Base-by-base conservation (phyloP, 2,329 filamentous ascomycete species). In the Chaetomium olivaceum region DNA sequence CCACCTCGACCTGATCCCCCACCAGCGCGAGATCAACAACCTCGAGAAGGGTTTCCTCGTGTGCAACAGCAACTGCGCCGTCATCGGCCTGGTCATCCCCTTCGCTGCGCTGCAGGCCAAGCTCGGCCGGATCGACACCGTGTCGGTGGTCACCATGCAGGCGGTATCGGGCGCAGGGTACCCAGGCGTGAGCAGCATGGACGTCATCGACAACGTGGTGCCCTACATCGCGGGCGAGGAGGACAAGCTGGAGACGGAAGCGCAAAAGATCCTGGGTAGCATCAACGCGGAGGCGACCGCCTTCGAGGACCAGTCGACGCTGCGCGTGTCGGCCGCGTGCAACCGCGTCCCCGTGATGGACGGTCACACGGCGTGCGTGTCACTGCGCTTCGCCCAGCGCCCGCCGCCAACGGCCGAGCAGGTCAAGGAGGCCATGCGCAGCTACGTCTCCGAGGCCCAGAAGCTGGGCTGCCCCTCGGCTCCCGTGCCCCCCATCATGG, bases 31-130 rank as follows among this genome's bases (percentile, higher is more conserved):
- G 75, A 84, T 90, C 52, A 87, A 91, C 77, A 81, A 82, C 31
- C 83, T 97, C 54, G 82, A 90, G 68, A 93, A 91, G 79, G 95
- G 95, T 27, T 97, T 98, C 81, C 81, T 98, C 46, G 92, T 97
- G 67, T 98, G 94, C 85, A 98, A 98, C 82, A 96, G 92, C 70
- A 98, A 98, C 82, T 99, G 95, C 80, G 94, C 94, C 64, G 94
- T 97, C 74, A 97, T 98, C 73, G 94, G 94, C 57, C 87, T 98
- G 65, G 94, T 97, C 67, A 96, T 97, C 69, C 95, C 95, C 27
- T 94, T 97, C 75, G 93, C 93, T 12, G 94, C 94, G 19, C 87
- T 98, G 43, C 91, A 96, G 77, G 87, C 89, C 61, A 88, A 87
- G 73, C 97, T 98, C 74, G 95, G 94, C 54, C 88, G 89, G 73